Percentiles rank a stretch among this genome's conserved stretches.
Conservation (phyloP, 495 filamentous ascomycete species). For the Bathelium albidoporum region DNA sequence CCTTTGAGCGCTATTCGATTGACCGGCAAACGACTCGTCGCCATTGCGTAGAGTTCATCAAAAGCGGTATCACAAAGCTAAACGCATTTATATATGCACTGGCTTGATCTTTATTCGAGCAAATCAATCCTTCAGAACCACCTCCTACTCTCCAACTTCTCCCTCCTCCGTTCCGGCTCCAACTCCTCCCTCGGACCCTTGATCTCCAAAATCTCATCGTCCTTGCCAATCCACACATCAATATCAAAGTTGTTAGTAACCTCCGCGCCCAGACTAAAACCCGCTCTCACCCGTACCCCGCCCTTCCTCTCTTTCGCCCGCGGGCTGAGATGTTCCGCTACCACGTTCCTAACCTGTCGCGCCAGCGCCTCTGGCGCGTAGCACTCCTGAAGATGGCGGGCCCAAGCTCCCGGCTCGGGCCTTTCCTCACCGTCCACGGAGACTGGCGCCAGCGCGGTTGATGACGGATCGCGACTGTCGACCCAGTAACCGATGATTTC, state of each 20-base stretch:
- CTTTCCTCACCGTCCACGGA: slow-evolving; percentile 8
- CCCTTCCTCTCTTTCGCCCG: slow-evolving; percentile 22
- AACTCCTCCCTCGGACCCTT: slow-evolving; percentile 28
- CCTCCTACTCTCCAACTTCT: slow-evolving; percentile 16
- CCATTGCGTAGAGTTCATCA: no score
- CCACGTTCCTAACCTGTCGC: slow-evolving; percentile 17
- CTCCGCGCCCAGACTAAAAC: slow-evolving; percentile 24
- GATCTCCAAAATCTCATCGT: slow-evolving; percentile 20
- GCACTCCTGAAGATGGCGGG: slow-evolving; percentile 17
- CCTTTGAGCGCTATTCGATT: no score
- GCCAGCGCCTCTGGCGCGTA: slow-evolving; percentile 23
- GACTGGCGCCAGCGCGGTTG: slow-evolving; percentile 20
- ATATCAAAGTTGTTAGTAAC: slow-evolving; percentile 27
- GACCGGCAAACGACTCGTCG: no score
- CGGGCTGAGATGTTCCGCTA: slow-evolving; percentile 21
- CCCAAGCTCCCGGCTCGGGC: slow-evolving; percentile 16
- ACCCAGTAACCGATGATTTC: slow-evolving; percentile 28
- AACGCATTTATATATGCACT: no score
- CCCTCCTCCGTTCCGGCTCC: slow-evolving; percentile 16
- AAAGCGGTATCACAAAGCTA: no score
- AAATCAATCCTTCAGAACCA: no score
- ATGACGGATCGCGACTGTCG: slow-evolving; percentile 18
- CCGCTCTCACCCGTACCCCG: slow-evolving; percentile 27
- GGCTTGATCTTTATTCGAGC: no score
- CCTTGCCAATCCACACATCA: slow-evolving; percentile 23